These are phyloP conservation scores for Cochlearia excelsa DNA, from an alignment of 345 rosid species.

Conservation along the genomic window DNA sequence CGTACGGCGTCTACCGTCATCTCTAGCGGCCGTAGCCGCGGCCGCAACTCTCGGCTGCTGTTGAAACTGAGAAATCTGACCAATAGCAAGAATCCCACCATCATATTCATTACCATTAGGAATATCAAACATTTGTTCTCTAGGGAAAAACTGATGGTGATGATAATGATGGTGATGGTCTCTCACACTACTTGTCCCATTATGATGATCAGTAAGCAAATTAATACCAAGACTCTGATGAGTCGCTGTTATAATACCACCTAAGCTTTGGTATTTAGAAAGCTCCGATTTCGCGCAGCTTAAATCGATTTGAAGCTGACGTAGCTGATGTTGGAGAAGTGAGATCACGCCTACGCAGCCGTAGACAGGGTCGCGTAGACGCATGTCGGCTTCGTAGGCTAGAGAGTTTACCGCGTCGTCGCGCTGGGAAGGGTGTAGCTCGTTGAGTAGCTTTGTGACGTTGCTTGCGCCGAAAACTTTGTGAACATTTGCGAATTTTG, in stretches of 20 bases:
- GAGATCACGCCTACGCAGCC: slow-evolving; percentile 86
- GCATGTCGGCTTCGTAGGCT: slow-evolving; percentile 69
- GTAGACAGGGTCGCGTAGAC: slow-evolving; percentile 84
- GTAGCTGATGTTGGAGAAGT: slow-evolving; percentile 64
- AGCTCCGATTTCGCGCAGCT: slow-evolving; percentile 59
- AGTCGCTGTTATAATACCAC: slow-evolving; percentile 55
- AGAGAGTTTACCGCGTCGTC: slow-evolving; percentile 77
- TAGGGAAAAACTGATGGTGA: slow-evolving; percentile 72
- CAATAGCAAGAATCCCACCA: slow-evolving; percentile 63
- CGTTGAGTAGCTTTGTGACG: slow-evolving; percentile 60
- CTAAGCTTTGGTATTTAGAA: slow-evolving; percentile 57
- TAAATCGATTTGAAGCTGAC: slow-evolving; percentile 54
- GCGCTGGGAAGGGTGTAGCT: slow-evolving; percentile 49
- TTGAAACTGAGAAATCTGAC: slow-evolving; percentile 79
- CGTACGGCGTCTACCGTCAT: slow-evolving; percentile 65
- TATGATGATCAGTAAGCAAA: slow-evolving; percentile 40
- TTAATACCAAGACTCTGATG: slow-evolving; percentile 66
- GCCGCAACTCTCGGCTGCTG: slow-evolving; percentile 66
- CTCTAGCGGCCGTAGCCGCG: slow-evolving; percentile 29
- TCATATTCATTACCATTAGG: slow-evolving; percentile 50
- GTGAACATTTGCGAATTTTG: slow-evolving; percentile 55
- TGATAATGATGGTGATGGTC: slow-evolving; percentile 49
- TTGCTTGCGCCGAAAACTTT: slow-evolving; percentile 68
- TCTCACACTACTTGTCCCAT: slow-evolving; percentile 40
- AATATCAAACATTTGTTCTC: slow-evolving; percentile 63